Base-by-base conservation (phyloP, 805 yeast species). In the Metschnikowia proteae region DNA sequence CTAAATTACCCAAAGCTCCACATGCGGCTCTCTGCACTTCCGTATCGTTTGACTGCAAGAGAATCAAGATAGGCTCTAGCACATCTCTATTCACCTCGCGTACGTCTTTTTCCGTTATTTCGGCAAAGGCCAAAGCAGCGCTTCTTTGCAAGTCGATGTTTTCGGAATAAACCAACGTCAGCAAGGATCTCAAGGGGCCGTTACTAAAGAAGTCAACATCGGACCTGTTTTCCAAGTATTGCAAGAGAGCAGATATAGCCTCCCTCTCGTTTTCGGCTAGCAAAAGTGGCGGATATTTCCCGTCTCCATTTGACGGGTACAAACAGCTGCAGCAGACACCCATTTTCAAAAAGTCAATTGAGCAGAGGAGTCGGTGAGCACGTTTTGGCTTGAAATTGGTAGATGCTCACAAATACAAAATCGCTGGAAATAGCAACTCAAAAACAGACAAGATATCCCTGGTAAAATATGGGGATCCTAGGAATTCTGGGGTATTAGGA, bases 11-110 rank as follows among this genome's bases (percentile, higher is more conserved):
- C 57, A 94, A 74, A 2, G 99, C 98, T 5, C 98, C 99, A 68
- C 98, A 92, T 0, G 99, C 97, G 6, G 99, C 99, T 46, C 98
- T 80, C 71, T 94, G 98, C 33, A 94, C 96, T 70, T 94, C 99
- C 48, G 91, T 80, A 66, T 94, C 99, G 17, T 85, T 76, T 52
- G 87, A 81, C 66, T 92, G 96, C 56, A 94, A 74, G 43, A 94
- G 76, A 42, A 89, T 87, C 52, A 94, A 75, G 37, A 94, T 91
- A 43, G 98, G 99, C 66, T 94, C 97, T 57, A 94, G 74, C 3
- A 92, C 97, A 57, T 89, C 96, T 49, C 95, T 78, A 59, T 86
- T 84, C 31, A 94, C 98, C 36, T 92, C 86, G 55, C 94, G 80
- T 34, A 90, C 95, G 63, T 90, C 96, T 66, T 94, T 94, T 64